Evolutionary conservation across 805 yeast species (phyloP).

Genomic region (Phaffomyces antillensis): DNA sequence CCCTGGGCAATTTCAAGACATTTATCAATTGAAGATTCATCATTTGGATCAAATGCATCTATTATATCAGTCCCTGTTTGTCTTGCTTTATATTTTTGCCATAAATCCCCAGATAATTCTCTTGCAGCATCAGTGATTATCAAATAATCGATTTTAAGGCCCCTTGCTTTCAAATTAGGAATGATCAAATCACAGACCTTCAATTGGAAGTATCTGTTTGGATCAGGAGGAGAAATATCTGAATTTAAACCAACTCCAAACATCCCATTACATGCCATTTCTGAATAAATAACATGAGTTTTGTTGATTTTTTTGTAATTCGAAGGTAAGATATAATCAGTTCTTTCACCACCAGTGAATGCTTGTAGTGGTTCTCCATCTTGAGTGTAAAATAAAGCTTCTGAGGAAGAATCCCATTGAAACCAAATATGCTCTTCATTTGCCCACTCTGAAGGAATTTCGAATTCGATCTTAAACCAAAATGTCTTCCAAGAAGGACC

Average conservation of each 20-base stretch:
- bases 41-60: slow-evolving; percentile 72
- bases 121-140: slow-evolving; percentile 87
- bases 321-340: slow-evolving; percentile 59
- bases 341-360: slow-evolving; percentile 77
- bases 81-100: slow-evolving; percentile 82
- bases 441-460: slow-evolving; percentile 50
- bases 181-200: slow-evolving; percentile 68
- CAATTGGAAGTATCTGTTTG: slow-evolving; percentile 63
- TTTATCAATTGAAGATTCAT: slow-evolving; percentile 45
- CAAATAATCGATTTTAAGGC: slow-evolving; percentile 75
- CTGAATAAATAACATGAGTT: slow-evolving; percentile 68
- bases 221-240: slow-evolving; percentile 60
- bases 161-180: slow-evolving; percentile 76
- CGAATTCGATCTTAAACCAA: slow-evolving; percentile 72
- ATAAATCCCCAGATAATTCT: slow-evolving; percentile 64
- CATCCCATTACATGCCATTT: slow-evolving; percentile 92
- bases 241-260: slow-evolving; percentile 67
- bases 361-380: slow-evolving; percentile 74
- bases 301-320: slow-evolving; percentile 42
- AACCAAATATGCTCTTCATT: slow-evolving; percentile 45
- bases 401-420: slow-evolving; percentile 83
- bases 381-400: slow-evolving; percentile 69
- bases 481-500: slow-evolving; percentile 98
- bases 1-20: slow-evolving; percentile 62
- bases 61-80: slow-evolving; percentile 75